Evolutionary conservation across 352 stramenopile genomes (phyloP).

Genomic region (Pythium grandisporangium): DNA sequence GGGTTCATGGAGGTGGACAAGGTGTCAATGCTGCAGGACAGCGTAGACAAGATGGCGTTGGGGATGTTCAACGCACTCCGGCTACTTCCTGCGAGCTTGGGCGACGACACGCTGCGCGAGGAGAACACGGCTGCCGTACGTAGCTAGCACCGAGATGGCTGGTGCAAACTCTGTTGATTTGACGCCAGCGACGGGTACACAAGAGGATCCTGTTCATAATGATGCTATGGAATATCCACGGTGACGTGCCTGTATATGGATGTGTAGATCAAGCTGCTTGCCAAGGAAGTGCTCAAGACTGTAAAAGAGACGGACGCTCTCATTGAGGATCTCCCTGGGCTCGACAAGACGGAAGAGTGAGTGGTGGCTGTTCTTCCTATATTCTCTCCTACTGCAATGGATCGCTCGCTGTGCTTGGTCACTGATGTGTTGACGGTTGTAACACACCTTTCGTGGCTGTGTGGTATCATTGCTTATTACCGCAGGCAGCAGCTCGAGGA

Average conservation of each 20-base stretch:
- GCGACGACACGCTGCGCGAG: constrained; percentile 33
- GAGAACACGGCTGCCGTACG: constrained; percentile 49
- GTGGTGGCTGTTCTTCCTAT: no score
- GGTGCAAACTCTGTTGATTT: no score
- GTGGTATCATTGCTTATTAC: not conserved
- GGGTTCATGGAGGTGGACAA: constrained; percentile 44
- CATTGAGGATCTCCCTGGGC: constrained; percentile 70
- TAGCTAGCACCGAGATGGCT: no score
- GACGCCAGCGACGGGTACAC: no score
- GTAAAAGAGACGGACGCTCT: constrained; percentile 72
- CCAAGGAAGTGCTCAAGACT: constrained; percentile 67
- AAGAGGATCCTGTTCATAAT: no score
- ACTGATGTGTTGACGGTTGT: not conserved
- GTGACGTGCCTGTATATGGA: not conserved
- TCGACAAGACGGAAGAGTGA: constrained; percentile 75
- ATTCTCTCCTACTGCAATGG: not conserved
- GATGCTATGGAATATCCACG: no score
- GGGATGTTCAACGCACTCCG: constrained; percentile 86
- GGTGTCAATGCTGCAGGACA: constrained; percentile 76
- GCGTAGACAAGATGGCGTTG: constrained; percentile 79
- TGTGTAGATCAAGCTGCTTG: constrained; percentile 56
- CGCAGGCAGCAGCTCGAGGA: constrained; percentile 71
- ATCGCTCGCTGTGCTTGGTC: not conserved
- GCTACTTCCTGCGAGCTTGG: constrained; percentile 42
- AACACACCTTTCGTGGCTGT: not conserved